These are phyloP conservation scores for Ochetophila trinervis DNA, from an alignment of 306 rosid genomes.

Conservation along the genomic window DNA sequence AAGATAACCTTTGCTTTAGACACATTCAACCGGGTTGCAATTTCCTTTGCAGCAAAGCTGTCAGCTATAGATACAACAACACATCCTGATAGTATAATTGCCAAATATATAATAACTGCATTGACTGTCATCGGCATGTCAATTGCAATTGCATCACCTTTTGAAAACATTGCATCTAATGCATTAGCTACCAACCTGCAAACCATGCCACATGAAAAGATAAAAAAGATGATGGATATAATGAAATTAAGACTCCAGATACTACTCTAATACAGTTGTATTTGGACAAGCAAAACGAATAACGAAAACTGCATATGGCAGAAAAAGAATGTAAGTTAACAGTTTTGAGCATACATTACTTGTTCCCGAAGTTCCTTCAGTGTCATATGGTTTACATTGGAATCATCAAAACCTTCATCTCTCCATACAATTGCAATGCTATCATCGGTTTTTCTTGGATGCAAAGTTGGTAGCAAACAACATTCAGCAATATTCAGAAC, in stretches of 20 bases:
- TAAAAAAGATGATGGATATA: neutral
- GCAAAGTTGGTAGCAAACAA: constrained; percentile 51
- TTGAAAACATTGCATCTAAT: constrained; percentile 56
- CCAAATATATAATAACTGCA: constrained; percentile 77
- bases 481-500: constrained; percentile 75
- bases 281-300: neutral
- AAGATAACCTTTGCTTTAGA: constrained; percentile 81
- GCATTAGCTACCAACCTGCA: constrained; percentile 80
- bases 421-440: constrained; percentile 75
- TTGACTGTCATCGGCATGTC: constrained; percentile 85
- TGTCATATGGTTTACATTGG: constrained; percentile 47
- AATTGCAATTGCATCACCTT: constrained; percentile 87
- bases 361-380: constrained; percentile 64
- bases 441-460: constrained; percentile 52
- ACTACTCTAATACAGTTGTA: neutral
- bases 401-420: constrained; percentile 63
- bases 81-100: constrained; percentile 70
- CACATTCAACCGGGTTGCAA: constrained; percentile 67
- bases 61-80: constrained; percentile 89
- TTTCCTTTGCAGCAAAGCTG: constrained; percentile 79
- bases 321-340: neutral
- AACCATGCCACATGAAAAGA: constrained; percentile 8
- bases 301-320: too few species aligned
- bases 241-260: neutral
- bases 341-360: constrained; percentile 57